Evolutionary conservation across 441 rosid genomes (phyloP).

Genomic region (Euphorbia celastroides): DNA sequence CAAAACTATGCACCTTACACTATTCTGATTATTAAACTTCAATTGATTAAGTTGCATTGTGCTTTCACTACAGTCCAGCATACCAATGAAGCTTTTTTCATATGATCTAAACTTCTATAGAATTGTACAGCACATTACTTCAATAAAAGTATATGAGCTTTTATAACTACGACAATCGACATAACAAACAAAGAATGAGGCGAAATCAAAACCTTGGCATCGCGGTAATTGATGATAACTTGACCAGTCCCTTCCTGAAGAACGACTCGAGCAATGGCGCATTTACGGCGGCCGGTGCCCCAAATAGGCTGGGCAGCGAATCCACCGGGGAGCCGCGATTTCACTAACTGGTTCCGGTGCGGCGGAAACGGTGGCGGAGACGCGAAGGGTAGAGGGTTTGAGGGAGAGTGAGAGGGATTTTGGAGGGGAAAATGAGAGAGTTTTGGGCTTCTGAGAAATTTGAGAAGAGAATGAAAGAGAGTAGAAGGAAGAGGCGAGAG

Average conservation of each 20-base stretch:
- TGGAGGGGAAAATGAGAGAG: slow-evolving; percentile 29
- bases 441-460: slow-evolving; percentile 43
- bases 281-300: slow-evolving; percentile 89
- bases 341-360: slow-evolving; percentile 47
- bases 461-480: slow-evolving; percentile 81
- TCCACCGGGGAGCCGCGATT: slow-evolving; percentile 86
- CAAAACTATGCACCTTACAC: no score
- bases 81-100: no score
- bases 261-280: slow-evolving; percentile 87
- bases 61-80: no score
- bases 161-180: no score
- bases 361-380: slow-evolving; percentile 48
- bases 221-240: slow-evolving; percentile 81
- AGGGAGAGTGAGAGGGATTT: slow-evolving; percentile 27
- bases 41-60: no score
- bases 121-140: no score
- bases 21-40: no score
- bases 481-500: slow-evolving; percentile 54
- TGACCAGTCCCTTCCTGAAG: slow-evolving; percentile 92
- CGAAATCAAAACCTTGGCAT: slow-evolving; percentile 49
- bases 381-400: slow-evolving; percentile 34
- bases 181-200: background rate
- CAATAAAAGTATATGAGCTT: no score
- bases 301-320: slow-evolving; percentile 79
- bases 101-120: no score